Evolutionary conservation across 345 rosid genomes (phyloP).

Genomic region (Punica granatum): DNA sequence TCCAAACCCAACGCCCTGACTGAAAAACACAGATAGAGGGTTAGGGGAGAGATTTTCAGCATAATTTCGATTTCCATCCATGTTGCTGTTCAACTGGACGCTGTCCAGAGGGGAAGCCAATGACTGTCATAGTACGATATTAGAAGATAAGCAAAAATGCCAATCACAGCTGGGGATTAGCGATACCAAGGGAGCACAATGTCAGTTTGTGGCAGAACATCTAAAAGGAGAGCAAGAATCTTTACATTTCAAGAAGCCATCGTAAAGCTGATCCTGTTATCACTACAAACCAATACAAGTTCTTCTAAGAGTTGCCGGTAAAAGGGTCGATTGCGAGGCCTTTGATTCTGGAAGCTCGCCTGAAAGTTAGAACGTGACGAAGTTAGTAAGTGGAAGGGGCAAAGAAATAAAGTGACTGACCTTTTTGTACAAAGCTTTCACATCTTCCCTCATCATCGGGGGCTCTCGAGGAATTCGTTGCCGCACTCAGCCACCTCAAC

Average conservation of each 20-base stretch:
- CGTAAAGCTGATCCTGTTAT: not conserved
- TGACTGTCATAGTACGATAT: not conserved
- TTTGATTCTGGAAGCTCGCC: not conserved
- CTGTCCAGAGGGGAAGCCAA: not conserved
- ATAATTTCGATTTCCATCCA: no score
- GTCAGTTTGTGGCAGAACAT: not conserved
- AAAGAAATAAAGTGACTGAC: constrained; percentile 23
- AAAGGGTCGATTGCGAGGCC: not conserved
- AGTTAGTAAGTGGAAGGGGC: not conserved
- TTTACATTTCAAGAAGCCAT: not conserved
- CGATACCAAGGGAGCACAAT: not conserved
- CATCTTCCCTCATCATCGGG: constrained; percentile 45
- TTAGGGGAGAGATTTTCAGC: not conserved
- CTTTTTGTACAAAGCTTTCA: constrained; percentile 61
- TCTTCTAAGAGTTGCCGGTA: not conserved
- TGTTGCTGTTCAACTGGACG: not conserved
- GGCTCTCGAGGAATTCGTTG: constrained; percentile 62
- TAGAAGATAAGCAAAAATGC: not conserved
- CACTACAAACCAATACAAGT: not conserved
- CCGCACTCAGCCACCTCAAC: constrained; percentile 43
- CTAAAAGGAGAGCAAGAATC: not conserved
- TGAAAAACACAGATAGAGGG: no score
- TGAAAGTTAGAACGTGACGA: not conserved
- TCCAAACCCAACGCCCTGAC: no score
- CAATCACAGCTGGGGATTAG: not conserved